Base-by-base conservation (phyloP, 78 protist species). In the Capsaspora owczarzaki region DNA sequence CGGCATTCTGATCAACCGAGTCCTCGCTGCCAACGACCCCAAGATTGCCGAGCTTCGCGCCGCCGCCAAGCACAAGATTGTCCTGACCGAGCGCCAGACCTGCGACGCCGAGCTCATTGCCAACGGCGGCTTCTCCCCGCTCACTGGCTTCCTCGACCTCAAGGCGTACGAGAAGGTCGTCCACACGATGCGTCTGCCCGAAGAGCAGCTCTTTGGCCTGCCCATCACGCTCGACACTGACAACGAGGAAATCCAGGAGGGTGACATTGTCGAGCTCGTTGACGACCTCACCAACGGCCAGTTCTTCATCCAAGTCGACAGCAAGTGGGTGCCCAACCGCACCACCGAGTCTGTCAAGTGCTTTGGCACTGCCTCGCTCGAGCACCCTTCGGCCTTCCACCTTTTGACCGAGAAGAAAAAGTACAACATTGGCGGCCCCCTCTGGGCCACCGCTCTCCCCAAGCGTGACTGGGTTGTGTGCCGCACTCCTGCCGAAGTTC, bases 361-460 rank as follows among this genome's bases (percentile, higher is more conserved):
- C 87, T 80, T 85, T 86, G 93, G 95, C 78, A 80, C 93, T 23
- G 79, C 89, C 49, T 82, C 86, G 42, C 87, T 85, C 35, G 95
- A 90, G 85, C 98, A 95, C 80, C 98, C 98, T 44, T 95, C 96
- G 47, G 93, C 86, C 69, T 43, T 40, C 38, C 74, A 70, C 68
- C 82, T 93, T 37, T 76, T 89, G 38, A 81, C 61, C 10, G 86
- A 91, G 75, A 81, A 87, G 35, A 93, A 89, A 5, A 69, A 85
- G 51, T 80, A 61, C 85, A 93, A 93, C 83, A 31, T 93, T 53
- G 92, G 92, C 19, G 96, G 96, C 37, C 40, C 38, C 53, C 44
- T 93, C 40, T 31, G 44, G 70, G 89, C 79, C 60, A 38, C 71
- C 74, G 29, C 29, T 19, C 42, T 76, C 19, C 87, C 77, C 3